These are phyloP conservation scores for Pseudohalonectria lignicola DNA, from an alignment of 2,329 filamentous ascomycete species.

Conservation along the genomic window DNA sequence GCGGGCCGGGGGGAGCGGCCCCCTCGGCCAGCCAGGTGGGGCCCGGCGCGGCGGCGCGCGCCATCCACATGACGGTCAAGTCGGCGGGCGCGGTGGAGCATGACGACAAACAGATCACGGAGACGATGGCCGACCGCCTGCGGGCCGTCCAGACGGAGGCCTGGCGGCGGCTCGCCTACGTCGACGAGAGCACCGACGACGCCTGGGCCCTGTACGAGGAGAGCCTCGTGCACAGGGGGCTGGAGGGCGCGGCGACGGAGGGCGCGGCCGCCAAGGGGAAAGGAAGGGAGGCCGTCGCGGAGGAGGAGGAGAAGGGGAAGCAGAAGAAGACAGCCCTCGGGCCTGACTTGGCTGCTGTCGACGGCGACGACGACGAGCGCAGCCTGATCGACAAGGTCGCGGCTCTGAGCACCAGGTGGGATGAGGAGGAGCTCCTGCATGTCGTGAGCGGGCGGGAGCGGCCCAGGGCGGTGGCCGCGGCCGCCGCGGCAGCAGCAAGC, in stretches of 20 bases:
- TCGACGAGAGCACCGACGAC: conserved; percentile 66
- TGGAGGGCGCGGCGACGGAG: conserved; percentile 3
- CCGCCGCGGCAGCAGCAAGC: background rate
- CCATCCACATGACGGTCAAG: conserved; percentile 83
- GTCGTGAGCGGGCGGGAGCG: conserved; percentile 29
- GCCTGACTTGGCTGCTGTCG: conserved; percentile 2
- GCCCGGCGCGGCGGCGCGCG: conserved; percentile 44
- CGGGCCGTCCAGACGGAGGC: conserved; percentile 68
- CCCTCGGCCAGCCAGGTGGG: conserved; percentile 17
- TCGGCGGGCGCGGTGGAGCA: conserved; percentile 48
- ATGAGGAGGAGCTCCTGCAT: conserved; percentile 30
- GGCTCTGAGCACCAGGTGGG: conserved; percentile 28
- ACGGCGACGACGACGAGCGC: conserved; percentile 6
- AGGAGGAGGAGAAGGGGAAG: conserved; percentile 14
- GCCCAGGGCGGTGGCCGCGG: background rate
- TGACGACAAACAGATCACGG: conserved; percentile 49
- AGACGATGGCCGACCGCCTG: conserved; percentile 67
- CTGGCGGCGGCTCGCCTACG: conserved; percentile 72
- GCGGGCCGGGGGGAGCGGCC: conserved; percentile 22
- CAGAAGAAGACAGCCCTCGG: conserved; percentile 11
- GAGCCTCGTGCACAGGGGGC: conserved; percentile 47
- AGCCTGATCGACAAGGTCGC: conserved; percentile 26
- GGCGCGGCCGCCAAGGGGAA: conserved; percentile 3
- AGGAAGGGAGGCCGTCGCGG: conserved; percentile 5
- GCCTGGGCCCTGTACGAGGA: conserved; percentile 69